These are phyloP conservation scores for Venturia aucupariae DNA, from an alignment of 2,329 filamentous ascomycete genomes.

Conservation along the genomic window DNA sequence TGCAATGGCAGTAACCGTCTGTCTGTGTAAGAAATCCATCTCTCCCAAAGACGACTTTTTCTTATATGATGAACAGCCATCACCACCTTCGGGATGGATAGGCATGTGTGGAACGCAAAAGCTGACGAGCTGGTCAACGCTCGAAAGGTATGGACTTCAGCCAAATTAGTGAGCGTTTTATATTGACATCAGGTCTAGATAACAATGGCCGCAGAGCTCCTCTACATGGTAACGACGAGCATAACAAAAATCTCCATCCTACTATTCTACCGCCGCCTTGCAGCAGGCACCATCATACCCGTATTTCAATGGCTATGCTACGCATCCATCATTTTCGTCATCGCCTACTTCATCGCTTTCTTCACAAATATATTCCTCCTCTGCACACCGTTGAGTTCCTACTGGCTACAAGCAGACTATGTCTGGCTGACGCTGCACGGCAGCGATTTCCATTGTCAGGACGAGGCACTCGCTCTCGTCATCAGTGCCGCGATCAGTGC, in stretches of 20 bases:
- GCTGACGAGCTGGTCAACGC: not conserved
- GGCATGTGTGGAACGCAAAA: slow-evolving; percentile 3
- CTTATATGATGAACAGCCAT: slow-evolving; percentile 11
- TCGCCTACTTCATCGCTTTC: slow-evolving; percentile 16
- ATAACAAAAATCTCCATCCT: slow-evolving; percentile 19
- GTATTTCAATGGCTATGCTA: slow-evolving; percentile 3
- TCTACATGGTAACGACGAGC: slow-evolving; percentile 16
- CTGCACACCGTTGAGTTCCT: slow-evolving; percentile 18
- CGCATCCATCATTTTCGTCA: slow-evolving; percentile 13
- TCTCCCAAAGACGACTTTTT: slow-evolving; percentile 11
- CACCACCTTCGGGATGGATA: slow-evolving; percentile 11
- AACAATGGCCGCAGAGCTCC: slow-evolving; percentile 16
- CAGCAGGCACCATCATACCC: slow-evolving; percentile 9
- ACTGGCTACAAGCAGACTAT: slow-evolving; percentile 17
- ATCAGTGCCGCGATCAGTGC: slow-evolving; percentile 17
- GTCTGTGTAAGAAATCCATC: slow-evolving; percentile 17
- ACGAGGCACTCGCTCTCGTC: slow-evolving; percentile 16
- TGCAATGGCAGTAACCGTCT: slow-evolving; percentile 14
- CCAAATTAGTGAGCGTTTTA: slow-evolving; percentile 20
- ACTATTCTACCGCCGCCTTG: slow-evolving; percentile 18
- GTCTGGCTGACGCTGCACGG: slow-evolving; percentile 15
- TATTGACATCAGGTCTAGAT: slow-evolving; percentile 15
- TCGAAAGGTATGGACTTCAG: slow-evolving; percentile 15
- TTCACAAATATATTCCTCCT: slow-evolving; percentile 16
- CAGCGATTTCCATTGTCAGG: slow-evolving; percentile 16